These are phyloP conservation scores for Apophysomyces sp. DNA, from an alignment of 371 early-diverging fungal species.

Conservation along the genomic window DNA sequence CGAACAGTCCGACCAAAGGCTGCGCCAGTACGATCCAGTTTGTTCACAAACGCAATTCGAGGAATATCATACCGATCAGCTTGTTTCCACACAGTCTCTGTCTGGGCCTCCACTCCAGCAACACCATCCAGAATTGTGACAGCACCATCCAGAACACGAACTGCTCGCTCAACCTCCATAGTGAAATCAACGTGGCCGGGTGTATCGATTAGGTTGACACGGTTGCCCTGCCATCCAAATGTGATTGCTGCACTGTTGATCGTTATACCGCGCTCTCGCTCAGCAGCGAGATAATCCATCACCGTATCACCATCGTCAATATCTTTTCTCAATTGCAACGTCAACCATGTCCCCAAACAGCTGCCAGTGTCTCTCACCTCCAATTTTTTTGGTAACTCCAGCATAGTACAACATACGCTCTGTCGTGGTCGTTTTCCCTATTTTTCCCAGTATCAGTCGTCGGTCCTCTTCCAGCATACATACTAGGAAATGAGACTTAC, in stretches of 20 bases:
- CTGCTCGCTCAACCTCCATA: constrained; percentile 91
- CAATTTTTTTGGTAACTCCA: constrained; percentile 85
- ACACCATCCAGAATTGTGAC: constrained; percentile 92
- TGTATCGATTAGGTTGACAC: constrained; percentile 93
- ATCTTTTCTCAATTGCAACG: constrained; percentile 33
- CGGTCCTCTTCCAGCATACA: neutral
- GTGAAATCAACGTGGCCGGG: constrained; percentile 98
- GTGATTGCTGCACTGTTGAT: constrained; percentile 95
- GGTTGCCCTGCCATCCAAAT: constrained; percentile 84
- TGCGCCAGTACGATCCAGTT: constrained; percentile 90
- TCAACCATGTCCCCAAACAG: neutral
- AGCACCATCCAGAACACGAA: constrained; percentile 92
- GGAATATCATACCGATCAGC: constrained; percentile 85
- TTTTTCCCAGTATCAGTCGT: neutral
- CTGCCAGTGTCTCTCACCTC: constrained; percentile 50
- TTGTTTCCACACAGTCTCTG: constrained; percentile 92
- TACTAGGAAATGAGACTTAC: constrained; percentile 25
- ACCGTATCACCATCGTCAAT: constrained; percentile 94
- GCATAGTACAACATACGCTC: constrained; percentile 97
- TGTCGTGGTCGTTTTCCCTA: constrained; percentile 94
- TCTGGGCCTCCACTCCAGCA: constrained; percentile 97
- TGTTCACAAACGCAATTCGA: constrained; percentile 90
- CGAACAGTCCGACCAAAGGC: constrained; percentile 61
- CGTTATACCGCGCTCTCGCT: constrained; percentile 94
- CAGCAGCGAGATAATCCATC: constrained; percentile 90